These are phyloP conservation scores for Entelexis paramagnoliae DNA, from an alignment of 1,139 yeast genomes.

Conservation along the genomic window DNA sequence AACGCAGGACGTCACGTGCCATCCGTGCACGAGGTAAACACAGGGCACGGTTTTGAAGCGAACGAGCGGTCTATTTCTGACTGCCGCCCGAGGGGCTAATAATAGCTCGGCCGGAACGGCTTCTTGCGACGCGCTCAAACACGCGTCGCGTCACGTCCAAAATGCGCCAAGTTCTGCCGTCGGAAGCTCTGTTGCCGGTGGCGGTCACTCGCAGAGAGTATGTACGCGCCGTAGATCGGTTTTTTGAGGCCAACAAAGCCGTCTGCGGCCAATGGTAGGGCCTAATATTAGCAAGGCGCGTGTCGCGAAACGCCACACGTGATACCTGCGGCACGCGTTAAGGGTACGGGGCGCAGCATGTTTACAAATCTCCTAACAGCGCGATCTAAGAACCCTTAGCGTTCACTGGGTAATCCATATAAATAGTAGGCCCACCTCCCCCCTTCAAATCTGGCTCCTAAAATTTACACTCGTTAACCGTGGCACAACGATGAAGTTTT, in stretches of 20 bases:
- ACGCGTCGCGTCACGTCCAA: no score
- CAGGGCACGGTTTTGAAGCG: not conserved
- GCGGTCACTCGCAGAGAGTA: not conserved
- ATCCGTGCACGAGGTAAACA: slow-evolving; percentile 1
- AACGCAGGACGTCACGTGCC: not conserved
- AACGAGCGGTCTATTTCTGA: not conserved
- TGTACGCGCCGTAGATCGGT: not conserved
- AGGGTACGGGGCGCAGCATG: slow-evolving; percentile 17
- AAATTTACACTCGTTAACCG: slow-evolving; percentile 3
- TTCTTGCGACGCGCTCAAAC: no score
- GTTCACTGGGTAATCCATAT: not conserved
- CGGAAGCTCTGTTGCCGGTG: no score
- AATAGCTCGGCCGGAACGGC: not conserved
- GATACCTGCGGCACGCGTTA: not conserved
- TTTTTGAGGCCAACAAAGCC: not conserved
- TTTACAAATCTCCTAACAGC: slow-evolving; percentile 14
- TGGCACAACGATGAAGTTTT: slow-evolving; percentile 18
- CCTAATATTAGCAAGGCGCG: not conserved
- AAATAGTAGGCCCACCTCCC: not conserved
- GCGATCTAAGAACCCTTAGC: not conserved
- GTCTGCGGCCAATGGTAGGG: not conserved
- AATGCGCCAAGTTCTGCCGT: no score
- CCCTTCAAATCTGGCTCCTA: not conserved
- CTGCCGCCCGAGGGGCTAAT: not conserved
- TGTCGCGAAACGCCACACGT: slow-evolving; percentile 1